A percentile compares a stretch with the other conserved stretches of the same genome.
phyloP scores from a whole-genome alignment of 768 basidiomycete species.

The Rhizopogon roseolus region DNA sequence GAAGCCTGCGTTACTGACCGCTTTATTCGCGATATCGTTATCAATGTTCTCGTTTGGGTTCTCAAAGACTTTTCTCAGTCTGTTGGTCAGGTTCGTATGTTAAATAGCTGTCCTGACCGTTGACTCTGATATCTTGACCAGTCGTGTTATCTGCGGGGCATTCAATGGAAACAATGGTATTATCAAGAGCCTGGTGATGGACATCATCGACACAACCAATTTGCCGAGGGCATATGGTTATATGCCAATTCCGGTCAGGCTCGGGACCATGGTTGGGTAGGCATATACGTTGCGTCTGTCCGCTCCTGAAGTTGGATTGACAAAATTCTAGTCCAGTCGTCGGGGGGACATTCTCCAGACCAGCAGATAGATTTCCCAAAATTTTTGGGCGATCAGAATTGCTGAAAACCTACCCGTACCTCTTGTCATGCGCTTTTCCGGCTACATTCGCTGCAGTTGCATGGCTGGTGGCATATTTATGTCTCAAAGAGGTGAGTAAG shows the following conservation, averaged over 20 bases:
- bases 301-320: not conserved
- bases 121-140: not conserved
- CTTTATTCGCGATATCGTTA: slow-evolving; percentile 38
- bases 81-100: slow-evolving; percentile 32
- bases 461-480: slow-evolving; percentile 44
- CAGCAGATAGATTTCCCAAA: slow-evolving; percentile 59
- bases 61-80: slow-evolving; percentile 39
- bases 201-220: slow-evolving; percentile 2
- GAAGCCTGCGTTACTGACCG: slow-evolving; percentile 25
- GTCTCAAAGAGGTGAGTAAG: slow-evolving; percentile 46
- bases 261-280: slow-evolving; percentile 34
- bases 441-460: slow-evolving; percentile 49
- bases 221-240: slow-evolving; percentile 43
- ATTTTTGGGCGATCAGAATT: slow-evolving; percentile 53
- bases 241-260: slow-evolving; percentile 42
- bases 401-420: slow-evolving; percentile 66
- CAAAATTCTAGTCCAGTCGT: slow-evolving; percentile 48
- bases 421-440: slow-evolving; percentile 62
- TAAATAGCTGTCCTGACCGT: not conserved
- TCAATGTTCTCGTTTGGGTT: slow-evolving; percentile 46
- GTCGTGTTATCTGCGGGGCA: too few relatives aligned
- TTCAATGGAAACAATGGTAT: too few relatives aligned
- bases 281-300: slow-evolving; percentile 10
- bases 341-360: slow-evolving; percentile 62
- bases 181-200: too few relatives aligned